Percentiles rank a stretch among this genome's conserved stretches.
Conservation (phyloP, 1,284 basidiomycete genomes). For the Sporisorium sorghi region DNA sequence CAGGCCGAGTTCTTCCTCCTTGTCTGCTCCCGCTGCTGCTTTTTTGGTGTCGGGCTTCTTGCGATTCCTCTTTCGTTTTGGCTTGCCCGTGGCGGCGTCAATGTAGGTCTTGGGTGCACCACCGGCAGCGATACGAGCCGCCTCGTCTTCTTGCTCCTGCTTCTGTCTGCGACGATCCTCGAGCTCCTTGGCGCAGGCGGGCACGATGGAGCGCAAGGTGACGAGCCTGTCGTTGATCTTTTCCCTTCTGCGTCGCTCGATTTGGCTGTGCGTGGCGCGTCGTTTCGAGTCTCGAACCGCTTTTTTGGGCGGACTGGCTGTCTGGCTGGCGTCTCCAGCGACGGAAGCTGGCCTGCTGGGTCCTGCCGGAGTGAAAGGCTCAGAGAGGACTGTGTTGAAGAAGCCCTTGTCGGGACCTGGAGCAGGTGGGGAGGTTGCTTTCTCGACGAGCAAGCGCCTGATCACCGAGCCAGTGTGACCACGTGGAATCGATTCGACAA, state of each 20-base stretch:
- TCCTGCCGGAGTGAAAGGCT: slow-evolving; percentile 16
- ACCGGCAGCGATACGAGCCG: slow-evolving; percentile 42
- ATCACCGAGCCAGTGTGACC: slow-evolving; percentile 12
- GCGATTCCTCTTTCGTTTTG: slow-evolving; percentile 58
- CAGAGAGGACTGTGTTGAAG: slow-evolving; percentile 51
- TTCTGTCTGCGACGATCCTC: slow-evolving; percentile 52
- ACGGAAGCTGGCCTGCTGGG: slow-evolving; percentile 9
- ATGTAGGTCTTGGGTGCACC: slow-evolving; percentile 48
- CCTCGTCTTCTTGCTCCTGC: slow-evolving; percentile 55
- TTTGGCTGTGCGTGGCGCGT: slow-evolving; percentile 64
- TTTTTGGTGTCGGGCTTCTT: slow-evolving; percentile 49
- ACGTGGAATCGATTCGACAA: slow-evolving; percentile 43
- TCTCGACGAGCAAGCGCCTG: slow-evolving; percentile 31
- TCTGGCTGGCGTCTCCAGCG: slow-evolving; percentile 1
- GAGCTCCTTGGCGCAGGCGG: slow-evolving; percentile 62
- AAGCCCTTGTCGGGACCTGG: slow-evolving; percentile 38
- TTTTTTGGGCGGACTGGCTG: slow-evolving; percentile 35
- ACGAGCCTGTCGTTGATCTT: slow-evolving; percentile 69
- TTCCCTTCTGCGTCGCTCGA: slow-evolving; percentile 66
- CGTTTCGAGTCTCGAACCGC: slow-evolving; percentile 55
- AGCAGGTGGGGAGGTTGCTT: slow-evolving; percentile 23
- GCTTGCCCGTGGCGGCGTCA: slow-evolving; percentile 54
- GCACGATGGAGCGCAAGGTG: slow-evolving; percentile 61
- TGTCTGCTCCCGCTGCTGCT: slow-evolving; percentile 32
- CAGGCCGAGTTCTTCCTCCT: slow-evolving; percentile 60